Evolutionary conservation across 1,139 yeast genomes (phyloP), one percentile per base, ranked within the genome.

Genomic region (Trichomonascaceae sp.): DNA sequence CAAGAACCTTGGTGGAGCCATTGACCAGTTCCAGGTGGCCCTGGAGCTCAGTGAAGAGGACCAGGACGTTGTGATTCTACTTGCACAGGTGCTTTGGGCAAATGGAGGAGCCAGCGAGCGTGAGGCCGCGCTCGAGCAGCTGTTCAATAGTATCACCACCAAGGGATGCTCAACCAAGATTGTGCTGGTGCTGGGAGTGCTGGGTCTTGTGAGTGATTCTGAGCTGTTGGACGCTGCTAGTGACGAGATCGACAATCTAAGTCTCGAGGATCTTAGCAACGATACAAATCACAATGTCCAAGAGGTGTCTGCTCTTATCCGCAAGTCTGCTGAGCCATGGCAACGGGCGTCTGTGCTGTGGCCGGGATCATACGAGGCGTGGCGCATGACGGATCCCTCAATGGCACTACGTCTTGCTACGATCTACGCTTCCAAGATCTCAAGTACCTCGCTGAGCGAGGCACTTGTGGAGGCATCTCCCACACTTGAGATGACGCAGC

Each of bases 51-150:
- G 74, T 15, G 67, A 69, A 8, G 70, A 65, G 29, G 71, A 77
- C 31, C 65, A 67, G 41, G 67, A 76, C 41, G 65, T 84, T n/a
- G 74, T 82, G 11, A 70, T 78, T 4, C 59, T 89, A 27, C 67
- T 82, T 17, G 74, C 93, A 0, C 93, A 84, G 49, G 77, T 85
- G 1, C 64, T 89, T 35, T 77, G 79, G 62, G 81, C 84, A 1
- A 72, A 72, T 38, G 78, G 75, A 5, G 70, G 75, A 0, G 72
- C 67, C 16, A 50, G 46, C 2, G 87, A 76, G n/a, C 75, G 73
- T 38, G 80, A 76, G 43, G 89, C 87, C 2, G 93, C 95, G 0
- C 51, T 82, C 34, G 64, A 61, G 28, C 63, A 60, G 45, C 47
- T 62, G 13, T 60, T 52, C 47, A 65, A 69, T 9, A 73, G 68